Percentiles rank a stretch among this genome's conserved stretches.
phyloP scores from a whole-genome alignment of 78 protist genomes.

The Cyanophora paradoxa region DNA sequence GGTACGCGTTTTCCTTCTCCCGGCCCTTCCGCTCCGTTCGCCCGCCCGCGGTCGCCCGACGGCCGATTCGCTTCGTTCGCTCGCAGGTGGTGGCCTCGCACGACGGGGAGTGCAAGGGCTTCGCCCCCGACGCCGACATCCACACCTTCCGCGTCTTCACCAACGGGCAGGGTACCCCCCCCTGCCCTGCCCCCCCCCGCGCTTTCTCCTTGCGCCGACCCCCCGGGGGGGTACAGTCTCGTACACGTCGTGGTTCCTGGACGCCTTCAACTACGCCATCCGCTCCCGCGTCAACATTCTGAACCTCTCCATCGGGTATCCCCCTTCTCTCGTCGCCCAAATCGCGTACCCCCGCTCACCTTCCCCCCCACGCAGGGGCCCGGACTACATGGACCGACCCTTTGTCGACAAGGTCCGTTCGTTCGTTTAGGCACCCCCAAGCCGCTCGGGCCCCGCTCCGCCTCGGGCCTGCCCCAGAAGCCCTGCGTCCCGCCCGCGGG shows the following conservation, averaged over 20 bases:
- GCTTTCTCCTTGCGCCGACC: background rate
- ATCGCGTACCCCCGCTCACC: no score
- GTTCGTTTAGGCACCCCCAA: no score
- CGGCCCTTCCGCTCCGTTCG: background rate
- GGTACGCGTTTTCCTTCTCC: conserved; percentile 8
- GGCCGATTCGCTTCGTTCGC: background rate
- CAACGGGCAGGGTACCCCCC: conserved; percentile 5
- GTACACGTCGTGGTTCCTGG: conserved; percentile 6
- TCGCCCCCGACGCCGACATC: conserved; percentile 82
- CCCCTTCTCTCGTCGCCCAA: no score
- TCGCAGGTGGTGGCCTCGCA: conserved; percentile 20
- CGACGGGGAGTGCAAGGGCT: conserved; percentile 63
- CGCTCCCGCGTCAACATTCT: conserved; percentile 49
- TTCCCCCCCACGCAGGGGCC: no score
- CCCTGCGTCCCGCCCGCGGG: no score
- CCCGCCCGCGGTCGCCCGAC: background rate
- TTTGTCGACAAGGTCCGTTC: conserved; percentile 85
- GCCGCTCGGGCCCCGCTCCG: no score
- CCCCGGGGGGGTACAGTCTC: no score
- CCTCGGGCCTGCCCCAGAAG: no score
- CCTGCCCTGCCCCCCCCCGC: background rate
- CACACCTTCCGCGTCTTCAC: conserved; percentile 79
- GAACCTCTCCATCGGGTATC: conserved; percentile 90
- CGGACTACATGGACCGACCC: conserved; percentile 85
- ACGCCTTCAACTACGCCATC: conserved; percentile 24